Conservation (phyloP, 768 basidiomycete species). For the Boletus edulis region DNA sequence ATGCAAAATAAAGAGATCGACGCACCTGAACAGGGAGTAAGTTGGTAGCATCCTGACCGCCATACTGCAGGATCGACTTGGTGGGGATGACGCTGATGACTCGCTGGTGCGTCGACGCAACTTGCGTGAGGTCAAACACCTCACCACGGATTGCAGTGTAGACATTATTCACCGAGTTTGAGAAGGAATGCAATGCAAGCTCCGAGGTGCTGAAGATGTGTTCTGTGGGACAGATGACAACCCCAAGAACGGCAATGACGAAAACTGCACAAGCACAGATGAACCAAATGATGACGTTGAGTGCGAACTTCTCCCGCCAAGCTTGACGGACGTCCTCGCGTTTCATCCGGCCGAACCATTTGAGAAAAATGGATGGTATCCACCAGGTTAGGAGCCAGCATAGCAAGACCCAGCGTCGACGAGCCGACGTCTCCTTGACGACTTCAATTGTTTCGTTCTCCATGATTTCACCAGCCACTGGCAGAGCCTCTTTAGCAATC, state of each 20-base stretch:
- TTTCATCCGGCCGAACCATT: slow-evolving; percentile 86
- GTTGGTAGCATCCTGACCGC: slow-evolving; percentile 68
- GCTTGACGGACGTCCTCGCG: slow-evolving; percentile 91
- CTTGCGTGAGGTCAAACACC: slow-evolving; percentile 80
- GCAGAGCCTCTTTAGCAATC: slow-evolving; percentile 79
- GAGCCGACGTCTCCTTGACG: slow-evolving; percentile 74
- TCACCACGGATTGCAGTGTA: slow-evolving; percentile 95
- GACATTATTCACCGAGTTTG: slow-evolving; percentile 67
- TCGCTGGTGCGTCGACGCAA: slow-evolving; percentile 62
- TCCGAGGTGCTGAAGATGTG: slow-evolving; percentile 85
- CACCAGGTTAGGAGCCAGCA: slow-evolving; percentile 93
- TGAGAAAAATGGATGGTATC: slow-evolving; percentile 72
- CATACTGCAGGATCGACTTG: slow-evolving; percentile 80
- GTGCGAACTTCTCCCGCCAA: slow-evolving; percentile 94
- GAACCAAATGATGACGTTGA: slow-evolving; percentile 97
- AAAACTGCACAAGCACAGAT: slow-evolving; percentile 86
- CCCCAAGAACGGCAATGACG: slow-evolving; percentile 85
- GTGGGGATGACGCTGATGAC: slow-evolving; percentile 69
- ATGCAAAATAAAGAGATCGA: not conserved
- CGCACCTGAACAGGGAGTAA: no score
- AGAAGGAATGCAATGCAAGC: slow-evolving; percentile 65
- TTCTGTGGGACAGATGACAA: slow-evolving; percentile 91
- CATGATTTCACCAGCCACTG: slow-evolving; percentile 78
- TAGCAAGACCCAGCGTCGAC: slow-evolving; percentile 83
- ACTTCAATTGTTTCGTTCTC: slow-evolving; percentile 90